Percentiles rank a stretch among this genome's conserved stretches.
Conservation (phyloP, 441 rosid genomes). For the Pelargonium myrrhifolium region DNA sequence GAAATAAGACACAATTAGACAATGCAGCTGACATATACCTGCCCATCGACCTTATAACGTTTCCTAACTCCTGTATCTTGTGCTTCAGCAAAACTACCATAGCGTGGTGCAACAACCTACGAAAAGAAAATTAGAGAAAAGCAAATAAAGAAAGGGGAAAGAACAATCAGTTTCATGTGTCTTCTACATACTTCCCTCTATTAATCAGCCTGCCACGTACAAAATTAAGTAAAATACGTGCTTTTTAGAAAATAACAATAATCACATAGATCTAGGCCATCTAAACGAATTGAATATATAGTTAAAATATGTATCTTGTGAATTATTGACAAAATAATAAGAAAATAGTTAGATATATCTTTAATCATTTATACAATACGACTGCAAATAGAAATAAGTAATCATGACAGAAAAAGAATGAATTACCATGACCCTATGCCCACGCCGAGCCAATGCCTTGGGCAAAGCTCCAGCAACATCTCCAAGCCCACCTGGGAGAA, state of each 20-base stretch:
- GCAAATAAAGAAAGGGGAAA: not conserved
- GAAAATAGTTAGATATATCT: not conserved
- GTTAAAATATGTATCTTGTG: not conserved
- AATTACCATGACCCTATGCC: conserved; percentile 92
- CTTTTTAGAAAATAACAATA: not conserved
- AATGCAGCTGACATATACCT: conserved; percentile 42
- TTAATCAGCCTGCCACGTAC: not conserved
- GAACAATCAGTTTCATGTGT: conserved; percentile 5
- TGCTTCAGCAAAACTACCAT: conserved; percentile 66
- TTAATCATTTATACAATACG: not conserved
- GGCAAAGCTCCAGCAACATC: conserved; percentile 97
- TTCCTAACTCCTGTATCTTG: conserved; percentile 58
- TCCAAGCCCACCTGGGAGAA: conserved; percentile 79
- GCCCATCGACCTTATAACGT: conserved; percentile 74
- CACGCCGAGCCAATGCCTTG: conserved; percentile 95
- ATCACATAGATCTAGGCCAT: not conserved
- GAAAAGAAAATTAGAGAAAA: conserved; percentile 10
- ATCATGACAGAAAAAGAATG: conserved; percentile 6
- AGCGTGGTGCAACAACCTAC: conserved; percentile 83
- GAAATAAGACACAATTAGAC: conserved; percentile 14
- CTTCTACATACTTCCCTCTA: not conserved
- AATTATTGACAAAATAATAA: not conserved
- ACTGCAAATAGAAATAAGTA: not conserved
- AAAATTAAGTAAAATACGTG: not conserved
- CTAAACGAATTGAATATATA: not conserved